Evolutionary conservation across 805 yeast species (phyloP).

Genomic region (Candida schatavii): DNA sequence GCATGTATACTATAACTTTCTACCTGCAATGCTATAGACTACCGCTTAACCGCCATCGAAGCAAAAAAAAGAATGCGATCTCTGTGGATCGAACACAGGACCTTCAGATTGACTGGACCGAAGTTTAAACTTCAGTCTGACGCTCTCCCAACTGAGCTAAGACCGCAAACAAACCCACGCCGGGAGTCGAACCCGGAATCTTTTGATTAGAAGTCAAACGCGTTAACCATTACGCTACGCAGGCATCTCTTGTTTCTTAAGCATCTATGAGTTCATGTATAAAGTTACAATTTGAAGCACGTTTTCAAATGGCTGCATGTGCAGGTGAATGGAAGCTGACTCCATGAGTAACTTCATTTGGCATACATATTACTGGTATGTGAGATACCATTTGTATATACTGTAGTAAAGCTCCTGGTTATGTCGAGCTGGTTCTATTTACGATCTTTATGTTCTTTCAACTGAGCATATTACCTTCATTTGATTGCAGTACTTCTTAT

Average conservation of each 20-base stretch:
- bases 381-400: no score
- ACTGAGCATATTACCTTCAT: background rate
- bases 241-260: constrained; percentile 25
- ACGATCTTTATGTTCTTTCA: background rate
- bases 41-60: no score
- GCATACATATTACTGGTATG: no score
- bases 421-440: no score
- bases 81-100: constrained; percentile 32
- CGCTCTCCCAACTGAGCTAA: constrained; percentile 39
- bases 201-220: constrained; percentile 66
- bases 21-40: no score
- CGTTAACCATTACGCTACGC: constrained; percentile 68
- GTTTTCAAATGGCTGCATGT: no score
- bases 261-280: no score
- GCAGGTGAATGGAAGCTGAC: no score
- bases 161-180: constrained; percentile 36
- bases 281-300: no score
- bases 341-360: no score
- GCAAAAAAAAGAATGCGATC: constrained; percentile 19
- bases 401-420: no score
- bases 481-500: background rate
- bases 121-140: constrained; percentile 30
- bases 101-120: constrained; percentile 28
- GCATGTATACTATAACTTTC: no score
- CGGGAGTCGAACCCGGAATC: constrained; percentile 65